A percentile compares a stretch with the other conserved stretches of the same genome.
These are phyloP conservation scores for Panellus pusillus DNA, from an alignment of 768 basidiomycete species.

Conservation along the genomic window DNA sequence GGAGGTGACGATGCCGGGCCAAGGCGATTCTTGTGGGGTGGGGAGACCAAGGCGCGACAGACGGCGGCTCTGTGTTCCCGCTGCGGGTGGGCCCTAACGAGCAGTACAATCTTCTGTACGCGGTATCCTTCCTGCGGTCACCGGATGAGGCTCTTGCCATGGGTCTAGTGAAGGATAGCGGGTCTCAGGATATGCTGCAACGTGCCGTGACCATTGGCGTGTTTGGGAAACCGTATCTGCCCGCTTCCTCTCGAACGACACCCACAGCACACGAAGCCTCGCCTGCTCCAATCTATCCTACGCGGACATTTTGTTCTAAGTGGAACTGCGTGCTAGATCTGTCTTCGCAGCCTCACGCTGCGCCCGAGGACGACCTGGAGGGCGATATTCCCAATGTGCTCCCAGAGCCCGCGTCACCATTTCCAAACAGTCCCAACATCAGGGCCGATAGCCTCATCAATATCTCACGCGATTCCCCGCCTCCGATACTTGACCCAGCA, in stretches of 20 bases:
- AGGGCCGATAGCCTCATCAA: slow-evolving; percentile 15
- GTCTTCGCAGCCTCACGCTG: slow-evolving; percentile 33
- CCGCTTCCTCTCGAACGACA: slow-evolving; percentile 21
- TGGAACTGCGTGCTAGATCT: slow-evolving; percentile 93
- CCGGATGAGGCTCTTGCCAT: slow-evolving; percentile 53
- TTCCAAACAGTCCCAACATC: slow-evolving; percentile 42
- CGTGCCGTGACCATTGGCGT: slow-evolving; percentile 81
- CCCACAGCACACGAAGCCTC: slow-evolving; percentile 20
- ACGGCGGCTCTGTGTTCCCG: slow-evolving; percentile 59
- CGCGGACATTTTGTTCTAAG: slow-evolving; percentile 73
- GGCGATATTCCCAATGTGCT: slow-evolving; percentile 44
- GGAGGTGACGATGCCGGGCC: slow-evolving; percentile 48
- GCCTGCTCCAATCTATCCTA: slow-evolving; percentile 50
- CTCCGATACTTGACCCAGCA: slow-evolving; percentile 7
- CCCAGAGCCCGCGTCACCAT: slow-evolving; percentile 80
- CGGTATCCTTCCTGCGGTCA: slow-evolving; percentile 76
- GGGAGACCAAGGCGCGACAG: slow-evolving; percentile 56
- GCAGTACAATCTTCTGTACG: slow-evolving; percentile 88
- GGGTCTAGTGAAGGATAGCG: slow-evolving; percentile 31
- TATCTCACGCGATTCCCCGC: slow-evolving; percentile 21
- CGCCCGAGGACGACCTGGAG: slow-evolving; percentile 32
- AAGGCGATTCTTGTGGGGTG: slow-evolving; percentile 49
- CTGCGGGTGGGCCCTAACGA: slow-evolving; percentile 68
- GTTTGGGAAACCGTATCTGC: slow-evolving; percentile 66
- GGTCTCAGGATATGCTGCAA: slow-evolving; percentile 35